Evolutionary conservation across 768 basidiomycete species (phyloP), one percentile per base, ranked within the genome.

Genomic region (Boletales sp.): DNA sequence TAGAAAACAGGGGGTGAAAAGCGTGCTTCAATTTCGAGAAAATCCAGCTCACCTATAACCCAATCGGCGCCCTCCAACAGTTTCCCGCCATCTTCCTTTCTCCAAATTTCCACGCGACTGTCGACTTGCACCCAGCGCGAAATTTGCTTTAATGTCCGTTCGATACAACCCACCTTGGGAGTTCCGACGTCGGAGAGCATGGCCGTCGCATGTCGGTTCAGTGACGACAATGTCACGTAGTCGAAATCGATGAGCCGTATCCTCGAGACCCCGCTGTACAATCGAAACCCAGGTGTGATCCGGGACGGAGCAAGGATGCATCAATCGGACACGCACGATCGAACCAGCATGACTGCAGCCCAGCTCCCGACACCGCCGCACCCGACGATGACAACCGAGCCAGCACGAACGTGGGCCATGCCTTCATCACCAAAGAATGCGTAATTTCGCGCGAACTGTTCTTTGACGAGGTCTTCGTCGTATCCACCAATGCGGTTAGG

Each of bases 291-390:
- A 50, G 38, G 19, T 5, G 37, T 27, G 12, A 7, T 32, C 10
- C 31, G 18, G n/a, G 32, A 30, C 17, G 38, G 24, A 21, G 31
- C 29, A 35, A 43, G 21, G 38, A 9, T 24, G 13, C 30, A 21
- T 15, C 18, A 24, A 29, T n/a, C n/a, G n/a, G 34, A 19, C 27
- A 81, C 90, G 64, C 62, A 94, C 89, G 92, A 94, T 65, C 94
- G 74, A 40, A 83, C 86, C 24, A 93, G 81, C 95, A 95, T 95
- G 30, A 95, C 81, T 14, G 94, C 93, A 34, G 85, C 89, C 90
- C 93, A 95, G 62, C 90, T 94, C 0, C 97, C 97, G 0, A 99
- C 97, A 2, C 97, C 95, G 50, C 97, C 97, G 56, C 94, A 92
- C 7, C 97, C 97, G 4, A 99, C 86, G 17, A 98, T 73, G 15